These are phyloP conservation scores for Hyaloscypha hepaticicola DNA, from an alignment of 495 filamentous ascomycete genomes.

Conservation along the genomic window DNA sequence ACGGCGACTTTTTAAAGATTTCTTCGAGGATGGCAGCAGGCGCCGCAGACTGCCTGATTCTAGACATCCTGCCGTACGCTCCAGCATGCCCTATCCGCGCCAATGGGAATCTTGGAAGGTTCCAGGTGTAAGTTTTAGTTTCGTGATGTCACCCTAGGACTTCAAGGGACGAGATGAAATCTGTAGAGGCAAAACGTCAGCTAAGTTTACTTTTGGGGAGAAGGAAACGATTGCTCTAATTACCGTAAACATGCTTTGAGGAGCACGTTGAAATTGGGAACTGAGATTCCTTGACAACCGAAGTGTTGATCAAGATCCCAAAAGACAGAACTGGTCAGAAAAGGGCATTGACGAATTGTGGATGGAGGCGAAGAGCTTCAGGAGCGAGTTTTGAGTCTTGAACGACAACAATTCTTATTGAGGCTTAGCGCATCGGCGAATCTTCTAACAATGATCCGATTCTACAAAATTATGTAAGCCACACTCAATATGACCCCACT, in stretches of 20 bases:
- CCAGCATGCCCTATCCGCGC: conserved; percentile 62
- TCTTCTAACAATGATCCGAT: background rate
- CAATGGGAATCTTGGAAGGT: background rate
- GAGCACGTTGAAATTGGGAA: background rate
- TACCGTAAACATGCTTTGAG: conserved; percentile 14
- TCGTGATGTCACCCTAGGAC: background rate
- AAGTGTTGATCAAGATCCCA: background rate
- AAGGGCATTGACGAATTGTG: background rate
- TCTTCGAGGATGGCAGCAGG: conserved; percentile 58
- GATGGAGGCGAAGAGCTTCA: background rate
- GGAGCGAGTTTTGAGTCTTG: background rate
- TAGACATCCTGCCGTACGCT: conserved; percentile 75
- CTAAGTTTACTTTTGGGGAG: background rate
- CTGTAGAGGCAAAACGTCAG: background rate
- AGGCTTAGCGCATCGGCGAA: background rate
- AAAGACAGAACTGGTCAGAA: background rate
- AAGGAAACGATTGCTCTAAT: background rate
- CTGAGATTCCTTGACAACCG: background rate
- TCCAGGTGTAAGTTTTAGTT: background rate
- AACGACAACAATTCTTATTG: conserved; percentile 8
- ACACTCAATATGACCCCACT: conserved; percentile 8
- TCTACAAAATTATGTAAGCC: background rate
- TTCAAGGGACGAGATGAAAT: background rate
- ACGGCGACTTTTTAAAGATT: conserved; percentile 55
- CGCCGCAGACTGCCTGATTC: conserved; percentile 70